Percentiles rank a stretch among this genome's conserved stretches.
phyloP scores from a whole-genome alignment of 306 rosid species.

The Lablab purpureus region DNA sequence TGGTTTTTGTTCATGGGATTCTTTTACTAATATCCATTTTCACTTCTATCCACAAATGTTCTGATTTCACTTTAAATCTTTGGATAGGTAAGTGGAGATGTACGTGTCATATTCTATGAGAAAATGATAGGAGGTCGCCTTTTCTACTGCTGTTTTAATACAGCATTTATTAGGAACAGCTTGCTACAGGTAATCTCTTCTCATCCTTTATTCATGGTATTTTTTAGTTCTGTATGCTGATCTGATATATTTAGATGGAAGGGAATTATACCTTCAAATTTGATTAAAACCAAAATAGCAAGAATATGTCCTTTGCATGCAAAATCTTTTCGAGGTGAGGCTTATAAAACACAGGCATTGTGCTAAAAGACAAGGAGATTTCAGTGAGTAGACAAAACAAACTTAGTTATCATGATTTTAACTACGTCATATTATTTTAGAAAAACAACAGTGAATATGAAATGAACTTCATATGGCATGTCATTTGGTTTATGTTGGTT shows the following conservation, averaged over 20 bases:
- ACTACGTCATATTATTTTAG: not conserved
- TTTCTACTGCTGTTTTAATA: slow-evolving; percentile 93
- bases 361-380: not conserved
- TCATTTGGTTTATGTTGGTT: not conserved
- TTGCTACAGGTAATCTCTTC: slow-evolving; percentile 73
- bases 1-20: not conserved
- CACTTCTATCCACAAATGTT: slow-evolving; percentile 23
- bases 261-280: slow-evolving; percentile 12
- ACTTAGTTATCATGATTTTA: slow-evolving; percentile 17
- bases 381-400: slow-evolving; percentile 1
- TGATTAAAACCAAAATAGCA: not conserved
- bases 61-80: slow-evolving; percentile 19
- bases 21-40: slow-evolving; percentile 24
- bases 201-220: slow-evolving; percentile 24
- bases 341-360: slow-evolving; percentile 22
- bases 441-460: not conserved
- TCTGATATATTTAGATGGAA: slow-evolving; percentile 25
- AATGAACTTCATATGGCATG: slow-evolving; percentile 1
- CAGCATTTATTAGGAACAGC: slow-evolving; percentile 87
- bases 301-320: not conserved
- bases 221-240: slow-evolving; percentile 16
- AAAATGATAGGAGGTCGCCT: slow-evolving; percentile 94
- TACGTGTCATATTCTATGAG: slow-evolving; percentile 83
- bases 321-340: slow-evolving; percentile 17
- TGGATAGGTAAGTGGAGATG: slow-evolving; percentile 85